Evolutionary conservation across 2,329 filamentous ascomycete genomes (phyloP).

Genomic region (Fusarium begoniae): DNA sequence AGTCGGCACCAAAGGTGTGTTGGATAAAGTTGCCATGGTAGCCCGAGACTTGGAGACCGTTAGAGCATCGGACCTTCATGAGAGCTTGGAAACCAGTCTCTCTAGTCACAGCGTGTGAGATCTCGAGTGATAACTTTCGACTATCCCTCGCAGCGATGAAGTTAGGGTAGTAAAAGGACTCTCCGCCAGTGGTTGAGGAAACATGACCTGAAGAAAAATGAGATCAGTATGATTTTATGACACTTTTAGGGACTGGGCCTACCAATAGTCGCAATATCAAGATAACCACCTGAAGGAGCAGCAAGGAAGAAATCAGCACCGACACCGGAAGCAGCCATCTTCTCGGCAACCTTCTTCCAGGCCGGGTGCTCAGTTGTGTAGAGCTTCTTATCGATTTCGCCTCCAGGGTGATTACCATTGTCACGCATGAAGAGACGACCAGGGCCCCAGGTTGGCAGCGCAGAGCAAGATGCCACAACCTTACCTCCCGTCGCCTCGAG

Average conservation of each 20-base stretch:
- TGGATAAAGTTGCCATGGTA: constrained; percentile 98
- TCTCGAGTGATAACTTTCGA: constrained; percentile 83
- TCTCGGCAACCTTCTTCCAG: constrained; percentile 86
- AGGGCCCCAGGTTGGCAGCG: constrained; percentile 92
- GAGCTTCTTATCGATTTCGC: constrained; percentile 91
- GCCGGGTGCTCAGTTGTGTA: constrained; percentile 88
- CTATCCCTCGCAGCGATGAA: constrained; percentile 89
- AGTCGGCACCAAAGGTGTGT: constrained; percentile 91
- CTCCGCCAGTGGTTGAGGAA: constrained; percentile 88
- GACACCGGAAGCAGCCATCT: constrained; percentile 86
- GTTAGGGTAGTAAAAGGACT: constrained; percentile 97
- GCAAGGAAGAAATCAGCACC: constrained; percentile 96
- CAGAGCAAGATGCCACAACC: constrained; percentile 85
- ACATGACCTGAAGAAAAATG: constrained; percentile 70
- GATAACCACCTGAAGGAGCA: constrained; percentile 86
- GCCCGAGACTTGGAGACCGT: constrained; percentile 89
- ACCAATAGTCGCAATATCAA: constrained; percentile 93
- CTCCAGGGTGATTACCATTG: constrained; percentile 84
- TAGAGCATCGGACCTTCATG: constrained; percentile 98
- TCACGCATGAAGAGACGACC: constrained; percentile 87
- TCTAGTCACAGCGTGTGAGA: constrained; percentile 84
- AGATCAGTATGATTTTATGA: not conserved
- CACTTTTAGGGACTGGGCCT: constrained; percentile 41
- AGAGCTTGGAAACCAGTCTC: constrained; percentile 95
- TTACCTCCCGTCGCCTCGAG: constrained; percentile 90